Base-by-base conservation (phyloP, 306 rosid genomes). In the Castanospermum australe region DNA sequence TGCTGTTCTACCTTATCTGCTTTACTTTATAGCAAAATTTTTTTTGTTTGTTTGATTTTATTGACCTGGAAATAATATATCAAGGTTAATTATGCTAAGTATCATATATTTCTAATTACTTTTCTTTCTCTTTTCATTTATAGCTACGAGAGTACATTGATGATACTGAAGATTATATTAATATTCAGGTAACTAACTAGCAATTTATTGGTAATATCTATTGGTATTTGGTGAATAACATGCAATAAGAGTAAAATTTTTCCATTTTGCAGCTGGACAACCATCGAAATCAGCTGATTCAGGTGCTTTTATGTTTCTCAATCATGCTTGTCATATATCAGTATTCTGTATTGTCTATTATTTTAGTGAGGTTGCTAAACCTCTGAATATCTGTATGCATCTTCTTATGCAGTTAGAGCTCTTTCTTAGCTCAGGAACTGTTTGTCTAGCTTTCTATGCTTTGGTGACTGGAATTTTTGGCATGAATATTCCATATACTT, bases 121-220 rank as follows among this genome's bases (percentile, higher is more conserved):
- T 61, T 55, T n/a, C 39, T 41, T 79, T 47, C 63, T 22, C 71
- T 62, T 80, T 81, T 73, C 30, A 33, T 78, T 84, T 83, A 70
- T 87, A 94, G 98, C 87, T 94, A 42, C 88, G 98, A 82, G 97
- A 94, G 81, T 94, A 94, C 72, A 94, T 94, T 15, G 97, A 94
- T 69, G 97, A 94, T 81, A 94, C 98, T 1, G 98, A 94, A 86
- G 98, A 94, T 84, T 94, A 94, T 77, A 92, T 94, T 51, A 94
- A 94, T 71, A 94, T 92, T 67, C 98, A 94, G 95, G 98, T 94
- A 77, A 84, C 71, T 11, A 65, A 36, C 47, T 69, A 47, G 38
- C 51, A 70, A 50, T 33, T 75, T 62, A 33, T 10, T 51, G 44
- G 14, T 44, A 48, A 51, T 67, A 36, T 33, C 0, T 54, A 3